Evolutionary conservation across 1,139 yeast genomes (phyloP).

Genomic region (Diutina rugosa): DNA sequence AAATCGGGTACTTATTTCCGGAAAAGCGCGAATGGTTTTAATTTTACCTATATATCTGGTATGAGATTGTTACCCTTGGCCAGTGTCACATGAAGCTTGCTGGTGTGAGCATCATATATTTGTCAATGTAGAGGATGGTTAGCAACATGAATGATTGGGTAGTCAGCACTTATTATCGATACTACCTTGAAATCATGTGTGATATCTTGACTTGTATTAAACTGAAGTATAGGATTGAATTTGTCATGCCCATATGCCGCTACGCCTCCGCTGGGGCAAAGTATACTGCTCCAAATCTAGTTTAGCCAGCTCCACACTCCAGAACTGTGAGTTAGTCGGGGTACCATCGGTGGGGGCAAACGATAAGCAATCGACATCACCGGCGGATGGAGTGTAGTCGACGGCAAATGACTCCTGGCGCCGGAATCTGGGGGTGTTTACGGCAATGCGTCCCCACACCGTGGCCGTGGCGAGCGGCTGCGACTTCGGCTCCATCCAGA

Average conservation of each 20-base stretch:
- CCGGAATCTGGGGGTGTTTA: background rate
- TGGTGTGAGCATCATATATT: too few species aligned
- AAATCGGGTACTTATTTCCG: too few species aligned
- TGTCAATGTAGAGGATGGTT: too few species aligned
- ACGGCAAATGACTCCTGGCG: background rate
- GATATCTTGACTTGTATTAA: too few species aligned
- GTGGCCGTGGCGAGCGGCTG: background rate
- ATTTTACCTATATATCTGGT: too few species aligned
- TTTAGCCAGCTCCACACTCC: background rate
- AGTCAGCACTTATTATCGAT: too few species aligned
- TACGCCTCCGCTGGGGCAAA: background rate
- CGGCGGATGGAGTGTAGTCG: background rate
- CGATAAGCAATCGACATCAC: background rate
- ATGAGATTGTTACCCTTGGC: too few species aligned
- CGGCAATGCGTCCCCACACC: background rate
- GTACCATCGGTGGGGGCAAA: background rate
- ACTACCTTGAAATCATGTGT: too few species aligned
- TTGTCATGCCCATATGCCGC: background rate
- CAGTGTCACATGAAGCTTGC: too few species aligned
- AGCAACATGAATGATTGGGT: too few species aligned
- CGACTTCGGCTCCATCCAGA: background rate
- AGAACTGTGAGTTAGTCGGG: background rate
- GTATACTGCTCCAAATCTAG: background rate
- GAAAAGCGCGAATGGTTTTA: too few species aligned
- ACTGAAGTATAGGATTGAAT: too few species aligned